phyloP scores from a whole-genome alignment of 148 eudicot species.

The Spergularia marina region DNA sequence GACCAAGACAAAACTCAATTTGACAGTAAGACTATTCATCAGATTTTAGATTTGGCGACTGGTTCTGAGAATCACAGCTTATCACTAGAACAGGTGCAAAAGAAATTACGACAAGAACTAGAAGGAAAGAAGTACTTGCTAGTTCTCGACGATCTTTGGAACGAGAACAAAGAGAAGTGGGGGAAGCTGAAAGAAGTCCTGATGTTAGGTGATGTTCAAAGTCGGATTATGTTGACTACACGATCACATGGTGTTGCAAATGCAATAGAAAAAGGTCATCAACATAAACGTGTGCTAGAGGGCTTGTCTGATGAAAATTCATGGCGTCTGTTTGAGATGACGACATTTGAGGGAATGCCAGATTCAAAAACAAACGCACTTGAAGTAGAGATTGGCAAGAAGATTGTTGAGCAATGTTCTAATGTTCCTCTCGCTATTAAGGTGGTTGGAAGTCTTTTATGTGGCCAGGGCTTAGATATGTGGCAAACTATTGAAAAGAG shows the following conservation, averaged over 20 bases:
- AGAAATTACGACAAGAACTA: not conserved
- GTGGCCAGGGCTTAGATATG: too few relatives aligned
- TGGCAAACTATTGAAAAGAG: too few relatives aligned
- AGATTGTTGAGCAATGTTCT: too few relatives aligned
- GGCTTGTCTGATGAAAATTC: conserved; percentile 2
- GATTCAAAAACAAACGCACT: too few relatives aligned
- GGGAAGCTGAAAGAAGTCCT: conserved; percentile 1
- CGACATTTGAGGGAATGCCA: not conserved
- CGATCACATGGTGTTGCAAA: conserved; percentile 20
- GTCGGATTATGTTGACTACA: conserved; percentile 29
- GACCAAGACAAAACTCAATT: too few relatives aligned
- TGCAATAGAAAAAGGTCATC: not conserved
- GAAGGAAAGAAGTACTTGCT: conserved; percentile 19
- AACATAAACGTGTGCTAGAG: not conserved
- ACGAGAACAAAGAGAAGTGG: conserved; percentile 18
- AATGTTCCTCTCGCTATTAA: too few relatives aligned
- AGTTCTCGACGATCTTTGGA: conserved; percentile 36
- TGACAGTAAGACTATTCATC: not conserved
- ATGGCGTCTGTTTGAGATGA: conserved; percentile 12
- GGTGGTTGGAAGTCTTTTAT: too few relatives aligned
- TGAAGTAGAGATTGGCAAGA: not conserved
- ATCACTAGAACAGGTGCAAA: not conserved
- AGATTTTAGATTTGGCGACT: conserved; percentile 29
- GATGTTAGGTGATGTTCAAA: conserved; percentile 14
- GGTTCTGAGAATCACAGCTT: conserved; percentile 27